Conservation (phyloP, 768 basidiomycete species). For the Pulveroboletus sp. region DNA sequence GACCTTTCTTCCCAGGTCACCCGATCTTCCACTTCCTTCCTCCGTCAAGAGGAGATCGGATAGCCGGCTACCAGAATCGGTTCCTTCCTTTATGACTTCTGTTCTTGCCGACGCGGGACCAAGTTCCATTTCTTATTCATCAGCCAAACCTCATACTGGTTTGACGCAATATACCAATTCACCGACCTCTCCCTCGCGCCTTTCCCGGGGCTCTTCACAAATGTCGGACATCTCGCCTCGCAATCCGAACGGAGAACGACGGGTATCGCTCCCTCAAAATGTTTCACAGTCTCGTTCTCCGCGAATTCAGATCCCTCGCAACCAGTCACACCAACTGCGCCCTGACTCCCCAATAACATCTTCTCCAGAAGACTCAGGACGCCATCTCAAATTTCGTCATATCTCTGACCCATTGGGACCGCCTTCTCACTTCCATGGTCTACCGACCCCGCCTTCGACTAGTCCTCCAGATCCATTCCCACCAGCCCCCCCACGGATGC, state of each 20-base stretch:
- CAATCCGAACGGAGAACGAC: neutral
- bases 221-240: neutral
- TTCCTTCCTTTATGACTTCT: neutral
- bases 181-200: neutral
- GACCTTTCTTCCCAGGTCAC: slow-evolving; percentile 26
- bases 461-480: slow-evolving; percentile 2
- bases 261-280: slow-evolving; percentile 3
- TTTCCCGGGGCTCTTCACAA: slow-evolving; percentile 6
- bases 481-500: neutral
- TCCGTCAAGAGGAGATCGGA: neutral
- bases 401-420: slow-evolving; percentile 1
- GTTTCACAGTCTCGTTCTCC: neutral
- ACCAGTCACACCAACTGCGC: neutral
- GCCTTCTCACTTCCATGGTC: neutral
- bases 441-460: slow-evolving; percentile 5
- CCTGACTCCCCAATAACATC: slow-evolving; percentile 13
- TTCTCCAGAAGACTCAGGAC: slow-evolving; percentile 18
- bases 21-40: slow-evolving; percentile 24
- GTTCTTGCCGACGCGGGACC: neutral
- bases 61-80: neutral
- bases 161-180: neutral
- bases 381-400: slow-evolving; percentile 2
- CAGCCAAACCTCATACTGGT: neutral
- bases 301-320: slow-evolving; percentile 16
- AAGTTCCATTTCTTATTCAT: neutral